phyloP scores from a whole-genome alignment of 2,329 filamentous ascomycete genomes.

The Apiospora arundinis region DNA sequence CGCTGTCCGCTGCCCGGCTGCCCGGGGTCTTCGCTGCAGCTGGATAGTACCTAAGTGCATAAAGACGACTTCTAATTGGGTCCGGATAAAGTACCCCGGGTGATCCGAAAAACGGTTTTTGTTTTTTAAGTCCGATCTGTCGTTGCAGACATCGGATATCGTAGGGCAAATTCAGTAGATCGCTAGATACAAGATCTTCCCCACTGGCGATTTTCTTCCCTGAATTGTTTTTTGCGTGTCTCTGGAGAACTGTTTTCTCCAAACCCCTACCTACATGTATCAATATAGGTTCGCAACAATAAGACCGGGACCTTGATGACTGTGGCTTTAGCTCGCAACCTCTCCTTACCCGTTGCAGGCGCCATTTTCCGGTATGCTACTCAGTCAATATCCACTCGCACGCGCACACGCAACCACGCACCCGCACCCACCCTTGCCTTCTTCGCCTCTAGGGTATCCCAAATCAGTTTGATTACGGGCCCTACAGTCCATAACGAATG shows the following conservation, averaged over 20 bases:
- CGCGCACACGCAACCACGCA: neutral
- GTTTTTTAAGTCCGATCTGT: neutral
- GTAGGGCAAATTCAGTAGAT: neutral
- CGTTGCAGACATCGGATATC: neutral
- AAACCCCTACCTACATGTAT: neutral
- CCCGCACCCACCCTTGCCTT: neutral
- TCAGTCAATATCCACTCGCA: constrained; percentile 5
- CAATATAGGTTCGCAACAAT: neutral
- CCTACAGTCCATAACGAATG: neutral
- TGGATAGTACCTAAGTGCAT: constrained; percentile 6
- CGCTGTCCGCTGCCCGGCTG: no score
- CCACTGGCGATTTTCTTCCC: neutral
- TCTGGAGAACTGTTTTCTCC: neutral
- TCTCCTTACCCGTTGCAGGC: neutral
- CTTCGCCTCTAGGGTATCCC: constrained; percentile 8
- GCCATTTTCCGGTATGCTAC: constrained; percentile 4
- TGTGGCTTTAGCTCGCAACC: neutral
- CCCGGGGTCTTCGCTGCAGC: neutral
- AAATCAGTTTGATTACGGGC: neutral
- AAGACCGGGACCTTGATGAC: neutral
- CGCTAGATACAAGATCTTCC: neutral
- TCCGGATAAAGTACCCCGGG: no score
- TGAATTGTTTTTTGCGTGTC: neutral
- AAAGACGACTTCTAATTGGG: neutral
- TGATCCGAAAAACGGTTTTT: neutral